Evolutionary conservation across 306 rosid genomes (phyloP).

Genomic region (cucumber (Cucumis sativus)): DNA sequence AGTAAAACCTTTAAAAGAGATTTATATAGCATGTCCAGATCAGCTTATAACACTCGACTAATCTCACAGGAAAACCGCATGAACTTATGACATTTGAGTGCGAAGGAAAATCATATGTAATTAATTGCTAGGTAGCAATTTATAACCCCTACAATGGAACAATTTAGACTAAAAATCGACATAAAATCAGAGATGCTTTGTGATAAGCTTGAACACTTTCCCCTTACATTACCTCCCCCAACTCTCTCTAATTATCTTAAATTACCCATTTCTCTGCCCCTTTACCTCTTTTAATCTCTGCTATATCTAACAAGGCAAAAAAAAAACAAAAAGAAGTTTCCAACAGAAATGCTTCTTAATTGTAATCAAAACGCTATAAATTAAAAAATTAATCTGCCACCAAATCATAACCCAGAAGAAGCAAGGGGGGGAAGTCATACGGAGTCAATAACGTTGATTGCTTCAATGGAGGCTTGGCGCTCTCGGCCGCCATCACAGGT

Average conservation of each 20-base stretch:
- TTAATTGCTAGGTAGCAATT: neutral
- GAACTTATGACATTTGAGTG: too few relatives aligned
- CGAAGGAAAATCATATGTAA: too few relatives aligned
- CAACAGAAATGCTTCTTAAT: neutral
- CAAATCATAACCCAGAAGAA: neutral
- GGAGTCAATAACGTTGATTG: conserved; percentile 75
- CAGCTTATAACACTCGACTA: too few relatives aligned
- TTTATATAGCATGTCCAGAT: too few relatives aligned
- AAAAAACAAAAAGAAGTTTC: neutral
- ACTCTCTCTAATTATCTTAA: neutral
- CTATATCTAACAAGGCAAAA: neutral
- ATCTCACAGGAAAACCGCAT: too few relatives aligned
- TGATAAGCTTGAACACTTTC: neutral
- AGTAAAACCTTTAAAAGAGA: neutral
- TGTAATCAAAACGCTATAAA: neutral
- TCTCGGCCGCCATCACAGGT: conserved; percentile 97
- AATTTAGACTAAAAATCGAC: neutral
- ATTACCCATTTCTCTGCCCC: neutral
- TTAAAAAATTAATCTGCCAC: neutral
- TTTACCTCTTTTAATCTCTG: neutral
- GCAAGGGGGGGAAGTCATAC: conserved; percentile 17
- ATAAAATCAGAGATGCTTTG: neutral
- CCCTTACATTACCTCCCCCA: neutral
- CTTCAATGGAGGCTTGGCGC: conserved; percentile 80
- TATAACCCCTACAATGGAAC: neutral